Percentiles rank a stretch among this genome's conserved stretches.
These are phyloP conservation scores for Chimonanthus praecox DNA, from an alignment of 164 flowering plant genomes.

Conservation along the genomic window DNA sequence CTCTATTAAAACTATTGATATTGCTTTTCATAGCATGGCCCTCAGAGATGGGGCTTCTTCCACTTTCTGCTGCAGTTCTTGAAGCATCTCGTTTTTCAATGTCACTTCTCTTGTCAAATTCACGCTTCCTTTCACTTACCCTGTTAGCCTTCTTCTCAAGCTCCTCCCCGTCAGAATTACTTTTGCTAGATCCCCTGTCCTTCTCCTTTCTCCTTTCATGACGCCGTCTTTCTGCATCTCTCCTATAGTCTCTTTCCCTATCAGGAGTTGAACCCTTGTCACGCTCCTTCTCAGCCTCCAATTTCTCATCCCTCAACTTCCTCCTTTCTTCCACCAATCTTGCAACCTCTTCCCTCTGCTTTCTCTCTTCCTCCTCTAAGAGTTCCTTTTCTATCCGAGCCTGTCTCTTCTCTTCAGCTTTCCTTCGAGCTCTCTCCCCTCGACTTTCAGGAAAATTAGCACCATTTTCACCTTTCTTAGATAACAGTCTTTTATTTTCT, in stretches of 20 bases:
- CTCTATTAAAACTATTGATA: conserved; percentile 38
- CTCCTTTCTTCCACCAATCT: conserved; percentile 87
- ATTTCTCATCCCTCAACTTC: conserved; percentile 66
- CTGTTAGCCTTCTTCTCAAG: conserved; percentile 50
- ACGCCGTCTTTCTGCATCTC: conserved; percentile 70
- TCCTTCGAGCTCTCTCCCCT: conserved; percentile 86
- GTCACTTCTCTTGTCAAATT: conserved; percentile 53
- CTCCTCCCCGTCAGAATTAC: conserved; percentile 87
- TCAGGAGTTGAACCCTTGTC: conserved; percentile 8
- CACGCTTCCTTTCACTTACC: conserved; percentile 55
- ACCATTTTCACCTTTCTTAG: conserved; percentile 64
- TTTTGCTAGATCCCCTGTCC: conserved; percentile 77
- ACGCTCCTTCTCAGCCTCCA: conserved; percentile 33
- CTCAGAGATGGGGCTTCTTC: conserved; percentile 35
- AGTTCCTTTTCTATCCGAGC: conserved; percentile 92
- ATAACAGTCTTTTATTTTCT: conserved; percentile 40
- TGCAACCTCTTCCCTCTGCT: conserved; percentile 96
- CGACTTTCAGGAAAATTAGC: conserved; percentile 51
- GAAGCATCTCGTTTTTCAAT: conserved; percentile 47
- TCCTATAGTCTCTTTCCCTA: conserved; percentile 56
- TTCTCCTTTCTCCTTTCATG: conserved; percentile 74
- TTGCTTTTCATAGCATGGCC: conserved; percentile 39
- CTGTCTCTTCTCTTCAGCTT: conserved; percentile 94
- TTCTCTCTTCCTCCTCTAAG: conserved; percentile 90
- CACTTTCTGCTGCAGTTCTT: conserved; percentile 36